phyloP scores from a whole-genome alignment of 106 monocot species.

The Chionographis japonica region DNA sequence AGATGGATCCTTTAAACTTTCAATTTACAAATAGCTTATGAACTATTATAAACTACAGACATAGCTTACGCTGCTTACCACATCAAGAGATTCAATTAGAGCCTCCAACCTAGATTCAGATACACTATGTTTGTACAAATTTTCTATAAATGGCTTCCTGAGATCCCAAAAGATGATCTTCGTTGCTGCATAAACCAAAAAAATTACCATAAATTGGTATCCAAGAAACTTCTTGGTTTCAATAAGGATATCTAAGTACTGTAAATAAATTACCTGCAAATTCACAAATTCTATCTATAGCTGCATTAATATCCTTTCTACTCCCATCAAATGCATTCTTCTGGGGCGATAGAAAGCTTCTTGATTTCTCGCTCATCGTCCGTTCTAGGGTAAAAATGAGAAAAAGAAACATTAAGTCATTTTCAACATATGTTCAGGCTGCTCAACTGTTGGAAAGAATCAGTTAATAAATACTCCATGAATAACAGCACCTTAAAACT shows the following conservation, averaged over 20 bases:
- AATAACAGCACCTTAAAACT: no score
- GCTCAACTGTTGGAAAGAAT: no score
- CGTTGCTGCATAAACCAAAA: constrained; percentile 44
- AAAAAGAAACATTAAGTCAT: not conserved
- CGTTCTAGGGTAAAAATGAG: constrained; percentile 37
- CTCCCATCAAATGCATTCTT: constrained; percentile 85
- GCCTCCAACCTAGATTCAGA: constrained; percentile 65
- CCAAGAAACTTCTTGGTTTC: not conserved
- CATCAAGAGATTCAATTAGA: constrained; percentile 73
- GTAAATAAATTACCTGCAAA: constrained; percentile 55
- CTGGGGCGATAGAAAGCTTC: constrained; percentile 29
- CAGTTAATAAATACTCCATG: no score
- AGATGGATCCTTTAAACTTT: no score
- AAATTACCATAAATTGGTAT: not conserved
- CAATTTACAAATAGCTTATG: no score
- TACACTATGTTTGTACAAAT: constrained; percentile 79
- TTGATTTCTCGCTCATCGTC: constrained; percentile 57
- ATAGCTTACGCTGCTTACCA: constrained; percentile 43
- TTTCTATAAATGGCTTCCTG: constrained; percentile 71
- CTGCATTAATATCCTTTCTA: constrained; percentile 88
- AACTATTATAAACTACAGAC: no score
- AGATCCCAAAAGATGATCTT: constrained; percentile 97
- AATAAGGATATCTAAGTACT: not conserved
- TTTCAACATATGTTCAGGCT: no score
- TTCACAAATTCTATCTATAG: constrained; percentile 82